These are phyloP conservation scores for Mycena pura DNA, from an alignment of 768 basidiomycete genomes.

Conservation along the genomic window DNA sequence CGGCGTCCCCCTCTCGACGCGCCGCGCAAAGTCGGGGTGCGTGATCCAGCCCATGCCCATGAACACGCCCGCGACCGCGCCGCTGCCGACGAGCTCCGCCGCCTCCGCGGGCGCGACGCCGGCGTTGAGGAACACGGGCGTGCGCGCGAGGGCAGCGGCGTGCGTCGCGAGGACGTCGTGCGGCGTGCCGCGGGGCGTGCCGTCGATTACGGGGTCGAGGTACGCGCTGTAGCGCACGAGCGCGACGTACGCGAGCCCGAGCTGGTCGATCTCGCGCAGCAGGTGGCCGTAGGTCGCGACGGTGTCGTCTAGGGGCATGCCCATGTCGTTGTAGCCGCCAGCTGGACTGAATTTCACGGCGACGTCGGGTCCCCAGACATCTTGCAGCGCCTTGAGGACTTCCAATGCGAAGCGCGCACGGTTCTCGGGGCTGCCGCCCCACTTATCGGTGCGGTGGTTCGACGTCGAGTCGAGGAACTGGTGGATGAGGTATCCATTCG, in stretches of 20 bases:
- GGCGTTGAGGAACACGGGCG: slow-evolving; percentile 46
- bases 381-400: slow-evolving; percentile 34
- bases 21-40: slow-evolving; percentile 49
- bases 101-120: slow-evolving; percentile 46
- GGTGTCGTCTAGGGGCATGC: slow-evolving; percentile 33
- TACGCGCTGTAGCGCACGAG: slow-evolving; percentile 36
- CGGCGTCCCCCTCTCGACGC: slow-evolving; percentile 41
- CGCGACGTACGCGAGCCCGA: slow-evolving; percentile 37
- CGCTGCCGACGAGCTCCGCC: slow-evolving; percentile 37
- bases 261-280: slow-evolving; percentile 23
- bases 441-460: slow-evolving; percentile 45
- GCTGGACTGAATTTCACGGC: slow-evolving; percentile 40
- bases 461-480: slow-evolving; percentile 41
- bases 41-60: slow-evolving; percentile 46
- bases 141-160: slow-evolving; percentile 40
- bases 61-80: slow-evolving; percentile 43
- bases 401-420: slow-evolving; percentile 45
- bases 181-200: slow-evolving; percentile 44
- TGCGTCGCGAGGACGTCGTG: slow-evolving; percentile 50
- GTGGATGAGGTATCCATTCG: slow-evolving; percentile 49
- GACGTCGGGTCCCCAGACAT: slow-evolving; percentile 40
- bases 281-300: slow-evolving; percentile 31
- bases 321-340: slow-evolving; percentile 13
- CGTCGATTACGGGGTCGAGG: slow-evolving; percentile 39
- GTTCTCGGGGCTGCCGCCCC: slow-evolving; percentile 50